Evolutionary conservation across 2,329 filamentous ascomycete genomes (phyloP).

Genomic region (Verticillium longisporum): DNA sequence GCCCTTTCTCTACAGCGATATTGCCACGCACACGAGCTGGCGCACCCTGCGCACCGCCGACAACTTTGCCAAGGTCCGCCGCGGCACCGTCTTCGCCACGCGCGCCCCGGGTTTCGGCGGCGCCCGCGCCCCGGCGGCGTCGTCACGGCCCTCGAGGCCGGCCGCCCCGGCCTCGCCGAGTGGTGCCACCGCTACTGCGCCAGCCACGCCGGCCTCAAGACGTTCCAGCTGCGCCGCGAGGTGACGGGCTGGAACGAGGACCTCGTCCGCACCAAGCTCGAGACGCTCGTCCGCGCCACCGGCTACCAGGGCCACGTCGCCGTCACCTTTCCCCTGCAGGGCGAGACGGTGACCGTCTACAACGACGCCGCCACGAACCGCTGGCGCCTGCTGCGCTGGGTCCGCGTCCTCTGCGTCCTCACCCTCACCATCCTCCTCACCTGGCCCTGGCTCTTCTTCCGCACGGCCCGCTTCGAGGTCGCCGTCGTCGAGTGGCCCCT

Average conservation of each 20-base stretch:
- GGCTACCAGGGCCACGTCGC: constrained; percentile 59
- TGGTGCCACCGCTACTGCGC: constrained; percentile 67
- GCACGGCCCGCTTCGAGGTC: constrained; percentile 62
- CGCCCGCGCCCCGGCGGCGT: constrained; percentile 13
- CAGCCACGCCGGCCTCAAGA: constrained; percentile 49
- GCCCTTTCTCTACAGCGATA: constrained; percentile 45
- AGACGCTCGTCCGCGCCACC: constrained; percentile 52
- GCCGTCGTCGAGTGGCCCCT: constrained; percentile 55
- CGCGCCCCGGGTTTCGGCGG: constrained; percentile 38
- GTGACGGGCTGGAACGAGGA: constrained; percentile 55
- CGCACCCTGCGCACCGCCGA: constrained; percentile 41
- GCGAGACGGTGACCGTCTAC: constrained; percentile 55
- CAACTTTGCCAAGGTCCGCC: constrained; percentile 53
- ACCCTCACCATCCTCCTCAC: constrained; percentile 62
- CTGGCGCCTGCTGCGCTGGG: constrained; percentile 58
- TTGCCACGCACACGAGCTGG: constrained; percentile 31
- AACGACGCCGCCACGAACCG: constrained; percentile 55
- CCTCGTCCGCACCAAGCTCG: constrained; percentile 41
- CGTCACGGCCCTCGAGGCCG: not conserved
- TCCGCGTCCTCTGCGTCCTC: constrained; percentile 58
- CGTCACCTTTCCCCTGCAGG: constrained; percentile 53
- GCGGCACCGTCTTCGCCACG: constrained; percentile 54
- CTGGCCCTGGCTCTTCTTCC: constrained; percentile 64
- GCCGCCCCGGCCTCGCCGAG: constrained; percentile 22
- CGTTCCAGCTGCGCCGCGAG: constrained; percentile 42